A percentile compares a stretch with the other conserved stretches of the same genome.
These are phyloP conservation scores for Lactarius trivialis DNA, from an alignment of 768 basidiomycete species.

Conservation along the genomic window DNA sequence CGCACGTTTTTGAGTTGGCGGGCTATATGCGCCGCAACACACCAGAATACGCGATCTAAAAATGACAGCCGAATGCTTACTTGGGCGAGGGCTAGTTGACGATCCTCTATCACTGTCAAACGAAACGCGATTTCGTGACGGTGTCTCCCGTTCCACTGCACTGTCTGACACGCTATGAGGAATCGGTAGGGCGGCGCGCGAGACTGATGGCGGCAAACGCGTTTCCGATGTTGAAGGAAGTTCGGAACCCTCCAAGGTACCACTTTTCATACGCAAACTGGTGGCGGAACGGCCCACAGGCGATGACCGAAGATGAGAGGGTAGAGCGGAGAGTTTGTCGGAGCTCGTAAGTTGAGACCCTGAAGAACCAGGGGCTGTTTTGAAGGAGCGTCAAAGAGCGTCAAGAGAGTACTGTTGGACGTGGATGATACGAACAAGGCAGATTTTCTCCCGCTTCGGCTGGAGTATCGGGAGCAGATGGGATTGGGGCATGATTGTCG, in stretches of 20 bases:
- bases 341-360: conserved; percentile 35
- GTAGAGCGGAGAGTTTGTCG: conserved; percentile 40
- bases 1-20: not conserved
- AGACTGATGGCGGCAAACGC: conserved; percentile 36
- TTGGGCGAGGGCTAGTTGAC: conserved; percentile 36
- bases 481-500: not conserved
- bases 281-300: conserved; percentile 28
- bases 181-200: conserved; percentile 15
- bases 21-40: conserved; percentile 4
- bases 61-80: conserved; percentile 30
- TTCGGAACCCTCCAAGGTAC: conserved; percentile 36
- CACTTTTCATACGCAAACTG: conserved; percentile 28
- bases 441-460: not conserved
- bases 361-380: conserved; percentile 26
- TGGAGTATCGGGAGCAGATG: not conserved
- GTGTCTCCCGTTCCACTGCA: conserved; percentile 35
- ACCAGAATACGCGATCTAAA: not conserved
- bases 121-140: conserved; percentile 46
- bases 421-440: not conserved
- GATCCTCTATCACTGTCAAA: conserved; percentile 48
- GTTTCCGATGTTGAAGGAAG: not conserved
- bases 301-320: conserved; percentile 29
- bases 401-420: not conserved
- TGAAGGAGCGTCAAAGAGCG: not conserved
- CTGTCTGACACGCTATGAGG: conserved; percentile 32